Conservation (phyloP, 768 basidiomycete species). For the Filobasidium wieringae region DNA sequence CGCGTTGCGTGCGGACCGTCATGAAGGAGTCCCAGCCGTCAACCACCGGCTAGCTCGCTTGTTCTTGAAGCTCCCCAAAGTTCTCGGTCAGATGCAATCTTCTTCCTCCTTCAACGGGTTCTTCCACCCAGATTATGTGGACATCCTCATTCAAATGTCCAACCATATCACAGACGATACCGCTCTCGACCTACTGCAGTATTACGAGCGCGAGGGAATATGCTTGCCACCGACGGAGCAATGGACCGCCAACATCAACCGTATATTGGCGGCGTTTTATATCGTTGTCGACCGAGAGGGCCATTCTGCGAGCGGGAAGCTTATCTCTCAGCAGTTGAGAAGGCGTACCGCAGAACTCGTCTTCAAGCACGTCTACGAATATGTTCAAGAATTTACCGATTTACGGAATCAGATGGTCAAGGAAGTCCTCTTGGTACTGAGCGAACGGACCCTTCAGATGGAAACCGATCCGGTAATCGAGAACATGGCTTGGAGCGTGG, state of each 20-base stretch:
- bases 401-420: conserved; percentile 31
- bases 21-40: neutral
- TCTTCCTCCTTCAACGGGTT: conserved; percentile 18
- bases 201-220: conserved; percentile 30
- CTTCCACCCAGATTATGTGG: conserved; percentile 29
- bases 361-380: conserved; percentile 32
- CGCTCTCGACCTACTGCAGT: conserved; percentile 29
- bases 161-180: conserved; percentile 32
- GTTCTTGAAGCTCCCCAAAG: conserved; percentile 24
- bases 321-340: conserved; percentile 1
- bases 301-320: neutral
- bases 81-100: conserved; percentile 24
- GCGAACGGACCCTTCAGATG: conserved; percentile 33
- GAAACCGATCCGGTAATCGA: conserved; percentile 35
- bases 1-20: neutral
- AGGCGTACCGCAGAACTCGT: conserved; percentile 25
- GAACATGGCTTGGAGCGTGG: conserved; percentile 23
- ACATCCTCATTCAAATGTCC: conserved; percentile 37
- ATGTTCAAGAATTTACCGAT: conserved; percentile 30
- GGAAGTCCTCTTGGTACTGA: conserved; percentile 36
- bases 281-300: conserved; percentile 4
- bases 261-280: conserved; percentile 31
- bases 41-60: conserved; percentile 6
- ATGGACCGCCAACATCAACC: conserved; percentile 38
- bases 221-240: conserved; percentile 34